These are phyloP conservation scores for Phytophthora sp. DNA, from an alignment of 352 stramenopile genomes.

Conservation along the genomic window DNA sequence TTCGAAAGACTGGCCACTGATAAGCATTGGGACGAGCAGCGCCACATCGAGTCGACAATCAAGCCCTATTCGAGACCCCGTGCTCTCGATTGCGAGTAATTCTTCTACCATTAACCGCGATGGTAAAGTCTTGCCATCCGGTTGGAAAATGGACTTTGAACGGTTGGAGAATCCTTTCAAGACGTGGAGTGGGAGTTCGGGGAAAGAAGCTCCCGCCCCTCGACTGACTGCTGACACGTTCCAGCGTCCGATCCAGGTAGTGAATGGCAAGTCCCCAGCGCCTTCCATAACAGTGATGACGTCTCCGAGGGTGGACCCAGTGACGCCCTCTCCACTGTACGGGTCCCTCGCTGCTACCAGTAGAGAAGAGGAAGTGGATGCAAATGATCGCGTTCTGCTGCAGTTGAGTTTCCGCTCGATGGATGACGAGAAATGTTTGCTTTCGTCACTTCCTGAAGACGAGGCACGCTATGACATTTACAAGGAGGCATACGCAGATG, in stretches of 20 bases:
- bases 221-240: constrained; percentile 63
- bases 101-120: constrained; percentile 27
- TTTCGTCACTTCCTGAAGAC: constrained; percentile 59
- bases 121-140: constrained; percentile 8
- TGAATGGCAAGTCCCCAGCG: constrained; percentile 37
- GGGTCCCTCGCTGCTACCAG: constrained; percentile 1
- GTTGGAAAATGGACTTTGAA: constrained; percentile 78
- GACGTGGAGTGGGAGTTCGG: constrained; percentile 61
- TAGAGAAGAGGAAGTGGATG: constrained; percentile 43
- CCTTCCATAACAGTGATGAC: constrained; percentile 36
- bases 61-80: constrained; percentile 33
- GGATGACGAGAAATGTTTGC: constrained; percentile 50
- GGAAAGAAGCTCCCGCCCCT: constrained; percentile 50
- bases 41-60: constrained; percentile 38
- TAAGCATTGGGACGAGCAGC: constrained; percentile 28
- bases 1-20: constrained; percentile 57
- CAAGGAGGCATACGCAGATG: constrained; percentile 79
- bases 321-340: constrained; percentile 32
- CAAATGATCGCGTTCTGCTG: constrained; percentile 57
- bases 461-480: constrained; percentile 80
- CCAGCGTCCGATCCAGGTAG: constrained; percentile 40
- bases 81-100: constrained; percentile 8
- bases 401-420: constrained; percentile 48
- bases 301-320: constrained; percentile 21
- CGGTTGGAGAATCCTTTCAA: constrained; percentile 76